Conservation (phyloP, 2,329 filamentous ascomycete genomes). For the Triangularia setosa region DNA sequence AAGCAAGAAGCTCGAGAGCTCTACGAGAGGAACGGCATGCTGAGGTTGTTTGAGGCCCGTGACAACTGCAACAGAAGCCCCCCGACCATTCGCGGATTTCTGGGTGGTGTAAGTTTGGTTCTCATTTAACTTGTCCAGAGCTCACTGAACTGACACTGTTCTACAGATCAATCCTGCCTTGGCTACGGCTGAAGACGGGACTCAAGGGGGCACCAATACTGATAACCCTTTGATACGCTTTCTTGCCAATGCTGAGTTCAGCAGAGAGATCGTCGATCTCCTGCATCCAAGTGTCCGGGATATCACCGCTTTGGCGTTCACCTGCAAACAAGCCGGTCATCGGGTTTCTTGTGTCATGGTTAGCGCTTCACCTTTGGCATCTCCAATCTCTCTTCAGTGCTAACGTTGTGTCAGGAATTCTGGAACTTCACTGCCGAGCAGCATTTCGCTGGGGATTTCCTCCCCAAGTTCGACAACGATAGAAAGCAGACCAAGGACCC, state of each 20-base stretch:
- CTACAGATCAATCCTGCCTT: neutral
- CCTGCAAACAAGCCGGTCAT: conserved; percentile 8
- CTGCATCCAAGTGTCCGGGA: conserved; percentile 17
- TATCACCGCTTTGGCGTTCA: conserved; percentile 16
- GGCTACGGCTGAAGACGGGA: neutral
- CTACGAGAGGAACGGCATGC: neutral
- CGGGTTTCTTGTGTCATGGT: no score
- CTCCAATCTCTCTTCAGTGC: neutral
- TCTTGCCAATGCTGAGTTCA: conserved; percentile 10
- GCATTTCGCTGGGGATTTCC: neutral
- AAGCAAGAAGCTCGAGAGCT: neutral
- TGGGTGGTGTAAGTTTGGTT: neutral
- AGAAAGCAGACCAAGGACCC: neutral
- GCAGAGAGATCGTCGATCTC: neutral
- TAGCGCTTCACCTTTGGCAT: neutral
- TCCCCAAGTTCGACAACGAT: neutral
- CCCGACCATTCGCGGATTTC: neutral
- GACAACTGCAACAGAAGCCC: neutral
- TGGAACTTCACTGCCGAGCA: neutral
- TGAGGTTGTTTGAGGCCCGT: neutral
- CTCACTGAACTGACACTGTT: neutral
- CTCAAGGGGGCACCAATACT: neutral
- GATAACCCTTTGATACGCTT: neutral
- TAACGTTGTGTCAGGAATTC: neutral
- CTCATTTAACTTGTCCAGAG: neutral